Evolutionary conservation across 495 filamentous ascomycete species (phyloP).

Genomic region (Penicillium lividum): DNA sequence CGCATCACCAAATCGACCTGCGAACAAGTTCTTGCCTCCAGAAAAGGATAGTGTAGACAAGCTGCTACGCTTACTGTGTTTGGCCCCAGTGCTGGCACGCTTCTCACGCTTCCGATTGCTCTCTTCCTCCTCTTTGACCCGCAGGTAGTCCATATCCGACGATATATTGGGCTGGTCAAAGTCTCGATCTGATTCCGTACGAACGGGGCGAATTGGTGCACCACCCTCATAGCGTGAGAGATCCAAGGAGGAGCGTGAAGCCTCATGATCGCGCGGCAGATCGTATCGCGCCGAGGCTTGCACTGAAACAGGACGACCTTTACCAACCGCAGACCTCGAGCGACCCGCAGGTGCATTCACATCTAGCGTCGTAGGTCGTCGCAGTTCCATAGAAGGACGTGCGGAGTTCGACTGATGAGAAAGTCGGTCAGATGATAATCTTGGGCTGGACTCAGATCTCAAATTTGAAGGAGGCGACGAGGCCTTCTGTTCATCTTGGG

Average conservation of each 20-base stretch:
- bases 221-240: slow-evolving; percentile 42
- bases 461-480: slow-evolving; percentile 36
- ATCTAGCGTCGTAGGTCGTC: slow-evolving; percentile 62
- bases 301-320: slow-evolving; percentile 69
- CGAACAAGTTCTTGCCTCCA: slow-evolving; percentile 82
- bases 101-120: slow-evolving; percentile 68
- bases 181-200: slow-evolving; percentile 39
- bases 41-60: slow-evolving; percentile 73
- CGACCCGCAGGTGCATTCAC: slow-evolving; percentile 56
- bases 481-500: slow-evolving; percentile 33
- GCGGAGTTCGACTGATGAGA: slow-evolving; percentile 64
- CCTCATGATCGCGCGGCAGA: slow-evolving; percentile 67
- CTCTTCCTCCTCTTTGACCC: slow-evolving; percentile 73
- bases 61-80: slow-evolving; percentile 79
- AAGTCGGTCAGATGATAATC: slow-evolving; percentile 45
- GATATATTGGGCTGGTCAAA: slow-evolving; percentile 61
- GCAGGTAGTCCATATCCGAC: slow-evolving; percentile 86
- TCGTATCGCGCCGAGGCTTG: slow-evolving; percentile 79
- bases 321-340: slow-evolving; percentile 64
- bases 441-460: slow-evolving; percentile 51
- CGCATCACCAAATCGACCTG: slow-evolving; percentile 91
- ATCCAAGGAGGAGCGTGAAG: slow-evolving; percentile 41
- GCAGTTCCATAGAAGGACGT: slow-evolving; percentile 77
- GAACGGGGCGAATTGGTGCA: slow-evolving; percentile 37
- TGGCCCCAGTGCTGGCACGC: slow-evolving; percentile 59